Evolutionary conservation across 805 yeast genomes (phyloP).

Genomic region (Komagataella kurtzmanii): DNA sequence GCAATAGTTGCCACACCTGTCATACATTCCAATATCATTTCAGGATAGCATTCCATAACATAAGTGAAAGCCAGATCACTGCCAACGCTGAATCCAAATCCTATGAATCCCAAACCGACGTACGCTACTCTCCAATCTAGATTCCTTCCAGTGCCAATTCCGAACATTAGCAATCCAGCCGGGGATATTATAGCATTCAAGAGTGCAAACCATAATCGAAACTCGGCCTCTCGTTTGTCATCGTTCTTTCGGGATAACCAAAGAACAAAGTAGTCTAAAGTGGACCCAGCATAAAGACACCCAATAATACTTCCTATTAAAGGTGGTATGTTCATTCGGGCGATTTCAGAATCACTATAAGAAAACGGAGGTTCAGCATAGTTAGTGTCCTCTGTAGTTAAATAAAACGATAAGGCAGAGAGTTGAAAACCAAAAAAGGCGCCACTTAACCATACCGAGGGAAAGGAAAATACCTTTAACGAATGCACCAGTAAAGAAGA

Average conservation of each 20-base stretch:
- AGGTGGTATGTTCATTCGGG: conserved; percentile 65
- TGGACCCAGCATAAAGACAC: conserved; percentile 50
- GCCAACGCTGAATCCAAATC: conserved; percentile 55
- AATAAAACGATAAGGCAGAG: conserved; percentile 58
- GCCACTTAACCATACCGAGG: conserved; percentile 53
- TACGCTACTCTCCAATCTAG: conserved; percentile 41
- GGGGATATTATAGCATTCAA: conserved; percentile 48
- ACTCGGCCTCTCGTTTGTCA: conserved; percentile 55
- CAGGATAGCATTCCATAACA: conserved; percentile 55
- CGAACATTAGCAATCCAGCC: conserved; percentile 49
- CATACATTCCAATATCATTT: conserved; percentile 51
- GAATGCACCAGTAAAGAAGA: conserved; percentile 21
- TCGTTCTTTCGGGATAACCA: conserved; percentile 47
- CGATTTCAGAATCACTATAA: conserved; percentile 51
- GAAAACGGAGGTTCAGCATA: conserved; percentile 54
- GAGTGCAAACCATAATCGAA: conserved; percentile 41
- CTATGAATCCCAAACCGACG: conserved; percentile 50
- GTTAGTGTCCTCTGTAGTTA: conserved; percentile 57
- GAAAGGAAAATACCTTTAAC: conserved; percentile 24
- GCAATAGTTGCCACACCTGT: conserved; percentile 53
- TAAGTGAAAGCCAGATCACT: conserved; percentile 58
- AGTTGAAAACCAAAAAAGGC: conserved; percentile 69
- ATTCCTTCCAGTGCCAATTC: conserved; percentile 42
- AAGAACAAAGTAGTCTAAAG: conserved; percentile 50
- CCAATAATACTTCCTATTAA: conserved; percentile 53